Percentiles rank a stretch among this genome's conserved stretches.
phyloP scores from a whole-genome alignment of 768 basidiomycete genomes.

The Lentinus brumalis region DNA sequence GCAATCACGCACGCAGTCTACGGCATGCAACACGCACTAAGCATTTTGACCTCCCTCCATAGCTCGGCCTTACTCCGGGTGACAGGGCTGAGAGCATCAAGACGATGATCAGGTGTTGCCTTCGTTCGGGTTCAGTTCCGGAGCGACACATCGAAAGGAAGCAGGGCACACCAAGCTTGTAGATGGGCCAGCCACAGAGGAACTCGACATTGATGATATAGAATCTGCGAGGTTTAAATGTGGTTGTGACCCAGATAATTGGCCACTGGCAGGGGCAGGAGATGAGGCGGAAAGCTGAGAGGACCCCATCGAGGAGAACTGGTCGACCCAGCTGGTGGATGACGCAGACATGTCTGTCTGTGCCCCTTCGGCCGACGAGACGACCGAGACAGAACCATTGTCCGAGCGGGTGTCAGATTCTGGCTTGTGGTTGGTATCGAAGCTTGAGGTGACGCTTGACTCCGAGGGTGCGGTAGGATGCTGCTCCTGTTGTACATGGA shows the following conservation, averaged over 20 bases:
- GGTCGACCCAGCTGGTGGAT: slow-evolving; percentile 47
- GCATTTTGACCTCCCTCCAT: slow-evolving; percentile 92
- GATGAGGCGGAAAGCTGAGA: slow-evolving; percentile 20
- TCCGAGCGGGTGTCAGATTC: slow-evolving; percentile 46
- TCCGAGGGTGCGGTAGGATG: slow-evolving; percentile 21
- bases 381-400: slow-evolving; percentile 41
- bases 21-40: slow-evolving; percentile 50
- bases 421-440: slow-evolving; percentile 34
- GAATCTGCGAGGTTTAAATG: slow-evolving; percentile 40
- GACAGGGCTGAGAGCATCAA: slow-evolving; percentile 11
- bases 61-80: slow-evolving; percentile 73
- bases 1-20: background rate
- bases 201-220: slow-evolving; percentile 39
- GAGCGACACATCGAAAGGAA: background rate
- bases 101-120: slow-evolving; percentile 23
- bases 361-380: slow-evolving; percentile 43
- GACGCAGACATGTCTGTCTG: slow-evolving; percentile 36
- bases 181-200: slow-evolving; percentile 15
- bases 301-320: slow-evolving; percentile 31
- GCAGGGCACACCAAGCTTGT: slow-evolving; percentile 20
- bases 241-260: slow-evolving; percentile 10
- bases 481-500: slow-evolving; percentile 1
- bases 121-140: slow-evolving; percentile 26
- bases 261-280: background rate
- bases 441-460: slow-evolving; percentile 37